phyloP scores from a whole-genome alignment of 768 basidiomycete genomes.

The Sporobolomyces roseus region DNA sequence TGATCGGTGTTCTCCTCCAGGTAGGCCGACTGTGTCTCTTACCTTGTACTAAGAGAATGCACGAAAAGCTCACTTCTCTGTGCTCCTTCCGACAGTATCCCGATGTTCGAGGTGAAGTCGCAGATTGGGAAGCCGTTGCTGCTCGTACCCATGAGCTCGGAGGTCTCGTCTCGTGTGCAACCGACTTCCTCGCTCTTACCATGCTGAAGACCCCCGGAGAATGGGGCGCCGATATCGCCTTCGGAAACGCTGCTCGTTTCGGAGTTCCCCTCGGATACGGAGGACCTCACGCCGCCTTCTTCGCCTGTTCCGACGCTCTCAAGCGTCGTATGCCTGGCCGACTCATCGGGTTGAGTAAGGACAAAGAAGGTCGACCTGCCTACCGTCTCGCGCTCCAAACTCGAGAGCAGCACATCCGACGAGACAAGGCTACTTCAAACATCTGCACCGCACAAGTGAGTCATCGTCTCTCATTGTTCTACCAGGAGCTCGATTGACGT shows the following conservation, averaged over 20 bases:
- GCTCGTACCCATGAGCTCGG: slow-evolving; percentile 66
- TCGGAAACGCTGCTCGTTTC: slow-evolving; percentile 93
- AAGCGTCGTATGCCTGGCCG: slow-evolving; percentile 99
- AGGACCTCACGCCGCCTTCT: slow-evolving; percentile 96
- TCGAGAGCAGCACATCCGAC: slow-evolving; percentile 62
- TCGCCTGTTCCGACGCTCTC: slow-evolving; percentile 82
- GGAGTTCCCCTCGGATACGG: slow-evolving; percentile 97
- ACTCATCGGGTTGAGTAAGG: slow-evolving; percentile 83
- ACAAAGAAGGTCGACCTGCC: slow-evolving; percentile 74
- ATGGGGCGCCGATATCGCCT: slow-evolving; percentile 94
- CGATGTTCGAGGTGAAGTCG: slow-evolving; percentile 76
- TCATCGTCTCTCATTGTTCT: background rate
- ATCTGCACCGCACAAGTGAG: slow-evolving; percentile 73
- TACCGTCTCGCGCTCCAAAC: slow-evolving; percentile 90
- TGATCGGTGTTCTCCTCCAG: slow-evolving; percentile 75
- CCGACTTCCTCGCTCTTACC: slow-evolving; percentile 87
- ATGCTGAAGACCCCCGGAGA: slow-evolving; percentile 93
- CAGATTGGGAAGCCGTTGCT: slow-evolving; percentile 66
- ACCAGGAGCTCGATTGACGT: background rate
- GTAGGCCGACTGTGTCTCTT: background rate
- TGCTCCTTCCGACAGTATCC: slow-evolving; percentile 65
- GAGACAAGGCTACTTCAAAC: slow-evolving; percentile 97
- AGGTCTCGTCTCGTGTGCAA: slow-evolving; percentile 80
- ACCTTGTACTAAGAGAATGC: no score
- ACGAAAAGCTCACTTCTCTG: no score